Evolutionary conservation across 352 stramenopile genomes (phyloP), one percentile per base, ranked within the genome.

Genomic region (Pythium plurisporium): DNA sequence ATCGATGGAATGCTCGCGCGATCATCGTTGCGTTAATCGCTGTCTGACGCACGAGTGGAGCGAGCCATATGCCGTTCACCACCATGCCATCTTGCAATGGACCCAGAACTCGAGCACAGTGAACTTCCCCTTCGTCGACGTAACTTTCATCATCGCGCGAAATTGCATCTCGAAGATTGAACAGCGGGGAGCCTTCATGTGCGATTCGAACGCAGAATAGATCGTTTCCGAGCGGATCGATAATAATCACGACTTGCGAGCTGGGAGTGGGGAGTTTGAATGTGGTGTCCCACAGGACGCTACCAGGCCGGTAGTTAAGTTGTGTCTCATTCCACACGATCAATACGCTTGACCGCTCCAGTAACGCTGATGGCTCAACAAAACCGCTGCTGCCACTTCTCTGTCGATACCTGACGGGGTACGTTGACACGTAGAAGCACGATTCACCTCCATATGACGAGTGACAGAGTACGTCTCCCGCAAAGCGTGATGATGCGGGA

Each of bases 311-410:
- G 43, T 95, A 95, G 27, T 85, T 89, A 63, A 91, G 81, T 52
- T 95, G 85, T 36, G 72, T 89, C 45, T 95, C 85, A 48, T 93
- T 95, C 85, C 85, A 95, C 33, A 95, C 69, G 45, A 95, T 92
- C 26, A 95, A 59, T 20, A 93, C 82, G 19, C 87, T 91, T 9
- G 82, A 74, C 29, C 79, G 69, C 57, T 79, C 72, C 23, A 93
- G 70, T 2, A 91, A 58, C 3, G 53, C 42, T 3, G 41, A 29
- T 47, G 62, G 55, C n/a, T 71, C 58, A 4, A 70, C 44, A 36
- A 69, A 58, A 27, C 55, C 55, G 23, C 47, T 56, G 27, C 55
- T 55, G 62, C 61, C 62, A 64, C 64, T 33, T 30, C 60, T 55
- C 26, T 50, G 62, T 29, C 51, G 77, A 58, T 67, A 65, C 65